phyloP scores from a whole-genome alignment of 192 early-diverging fungal genomes.

The Linnemannia hyalina region DNA sequence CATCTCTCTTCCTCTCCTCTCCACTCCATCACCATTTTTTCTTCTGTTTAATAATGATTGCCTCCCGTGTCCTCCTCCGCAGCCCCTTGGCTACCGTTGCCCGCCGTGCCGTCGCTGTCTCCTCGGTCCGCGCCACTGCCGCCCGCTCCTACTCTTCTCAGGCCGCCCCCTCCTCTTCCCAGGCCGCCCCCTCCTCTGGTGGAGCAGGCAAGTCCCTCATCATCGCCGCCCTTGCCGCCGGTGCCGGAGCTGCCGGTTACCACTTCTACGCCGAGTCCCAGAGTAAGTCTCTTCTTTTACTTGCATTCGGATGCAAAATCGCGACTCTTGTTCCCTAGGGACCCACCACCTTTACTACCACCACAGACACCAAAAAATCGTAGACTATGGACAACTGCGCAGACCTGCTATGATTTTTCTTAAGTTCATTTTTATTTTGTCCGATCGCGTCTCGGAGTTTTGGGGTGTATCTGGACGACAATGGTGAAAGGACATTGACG shows the following conservation, averaged over 20 bases:
- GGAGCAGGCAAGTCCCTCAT: slow-evolving; percentile 32
- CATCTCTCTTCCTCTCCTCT: slow-evolving; percentile 12
- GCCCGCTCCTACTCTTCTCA: slow-evolving; percentile 41
- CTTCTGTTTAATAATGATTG: slow-evolving; percentile 7
- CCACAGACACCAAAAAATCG: background rate
- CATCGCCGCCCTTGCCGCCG: slow-evolving; percentile 34
- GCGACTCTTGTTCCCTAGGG: background rate
- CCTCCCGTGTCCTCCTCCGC: slow-evolving; percentile 39
- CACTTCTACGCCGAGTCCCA: slow-evolving; percentile 33
- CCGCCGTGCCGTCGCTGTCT: slow-evolving; percentile 28
- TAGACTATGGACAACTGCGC: slow-evolving; percentile 23
- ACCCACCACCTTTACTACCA: background rate
- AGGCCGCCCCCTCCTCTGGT: slow-evolving; percentile 23
- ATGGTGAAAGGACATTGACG: background rate
- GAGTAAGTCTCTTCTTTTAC: slow-evolving; percentile 27
- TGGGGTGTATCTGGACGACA: background rate
- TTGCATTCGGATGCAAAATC: background rate
- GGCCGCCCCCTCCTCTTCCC: slow-evolving; percentile 21
- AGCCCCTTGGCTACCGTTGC: slow-evolving; percentile 45
- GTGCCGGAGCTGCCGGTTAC: slow-evolving; percentile 53
- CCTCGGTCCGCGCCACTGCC: slow-evolving; percentile 26
- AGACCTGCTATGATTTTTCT: slow-evolving; percentile 14
- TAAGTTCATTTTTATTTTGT: slow-evolving; percentile 8
- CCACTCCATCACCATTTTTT: background rate
- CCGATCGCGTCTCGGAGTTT: slow-evolving; percentile 11